These are phyloP conservation scores for Penicillium pulvis DNA, from an alignment of 495 filamentous ascomycete species.

Conservation along the genomic window DNA sequence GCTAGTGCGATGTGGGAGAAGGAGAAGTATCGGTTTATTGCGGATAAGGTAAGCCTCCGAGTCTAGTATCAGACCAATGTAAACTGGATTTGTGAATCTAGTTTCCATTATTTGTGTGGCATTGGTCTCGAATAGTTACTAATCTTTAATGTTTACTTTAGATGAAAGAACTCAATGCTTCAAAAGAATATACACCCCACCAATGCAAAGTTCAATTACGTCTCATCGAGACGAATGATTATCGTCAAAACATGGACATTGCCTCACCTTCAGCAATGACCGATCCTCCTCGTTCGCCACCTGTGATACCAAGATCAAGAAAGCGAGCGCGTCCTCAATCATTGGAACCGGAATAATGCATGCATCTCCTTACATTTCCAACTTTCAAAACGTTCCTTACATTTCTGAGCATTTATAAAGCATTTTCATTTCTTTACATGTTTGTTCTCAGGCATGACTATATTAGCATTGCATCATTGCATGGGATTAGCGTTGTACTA, in stretches of 20 bases:
- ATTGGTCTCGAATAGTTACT: background rate
- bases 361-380: background rate
- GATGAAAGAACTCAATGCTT: conserved; percentile 44
- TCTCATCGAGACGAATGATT: conserved; percentile 29
- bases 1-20: conserved; percentile 52
- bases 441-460: background rate
- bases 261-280: conserved; percentile 28
- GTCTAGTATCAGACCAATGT: no score
- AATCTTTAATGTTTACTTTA: conserved; percentile 3
- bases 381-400: no score
- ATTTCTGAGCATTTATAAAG: background rate
- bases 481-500: background rate
- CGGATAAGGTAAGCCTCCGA: conserved; percentile 44
- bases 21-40: conserved; percentile 52
- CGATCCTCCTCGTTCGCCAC: conserved; percentile 28
- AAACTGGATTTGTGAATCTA: no score
- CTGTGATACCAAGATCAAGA: conserved; percentile 12
- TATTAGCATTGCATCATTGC: background rate
- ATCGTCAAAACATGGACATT: conserved; percentile 19
- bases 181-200: conserved; percentile 33
- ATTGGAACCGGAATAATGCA: conserved; percentile 2
- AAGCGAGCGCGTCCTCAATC: conserved; percentile 23
- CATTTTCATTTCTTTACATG: background rate
- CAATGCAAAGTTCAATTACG: conserved; percentile 43
- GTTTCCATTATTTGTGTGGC: no score